A percentile compares a stretch with the other conserved stretches of the same genome.
Conservation (phyloP, 352 stramenopile species). For the Phytopythium vexans region DNA sequence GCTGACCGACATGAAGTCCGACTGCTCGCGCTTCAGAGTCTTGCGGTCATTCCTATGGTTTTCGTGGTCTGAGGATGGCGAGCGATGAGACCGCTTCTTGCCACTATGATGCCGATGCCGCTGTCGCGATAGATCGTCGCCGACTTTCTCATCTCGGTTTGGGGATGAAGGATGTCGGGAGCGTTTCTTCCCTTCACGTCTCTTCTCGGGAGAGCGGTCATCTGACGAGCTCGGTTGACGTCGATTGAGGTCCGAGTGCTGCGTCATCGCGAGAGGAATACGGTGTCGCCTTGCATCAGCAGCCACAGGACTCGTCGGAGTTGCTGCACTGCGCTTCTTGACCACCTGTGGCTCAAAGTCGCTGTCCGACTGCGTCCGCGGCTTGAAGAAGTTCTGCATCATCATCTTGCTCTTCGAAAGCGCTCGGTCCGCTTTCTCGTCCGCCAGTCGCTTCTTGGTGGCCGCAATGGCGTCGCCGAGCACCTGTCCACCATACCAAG, state of each 20-base stretch:
- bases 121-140: background rate
- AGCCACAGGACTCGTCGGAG: no score
- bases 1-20: constrained; percentile 1
- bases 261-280: background rate
- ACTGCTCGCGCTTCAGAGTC: constrained; percentile 18
- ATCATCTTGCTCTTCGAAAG: constrained; percentile 20
- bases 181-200: no score
- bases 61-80: background rate
- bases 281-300: no score
- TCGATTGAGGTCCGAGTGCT: background rate
- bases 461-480: constrained; percentile 23
- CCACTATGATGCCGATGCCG: background rate
- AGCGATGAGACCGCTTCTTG: background rate
- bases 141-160: background rate
- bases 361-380: background rate
- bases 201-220: no score
- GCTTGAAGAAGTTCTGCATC: constrained; percentile 26
- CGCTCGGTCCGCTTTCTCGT: constrained; percentile 19
- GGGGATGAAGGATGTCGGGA: background rate
- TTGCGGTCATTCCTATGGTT: constrained; percentile 9
- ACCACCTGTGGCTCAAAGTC: background rate
- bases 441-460: constrained; percentile 22
- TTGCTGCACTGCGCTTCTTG: background rate
- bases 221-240: background rate
- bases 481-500: constrained; percentile 8